These are phyloP conservation scores for Oxyria digyna DNA, from an alignment of 148 eudicot genomes.

Conservation along the genomic window DNA sequence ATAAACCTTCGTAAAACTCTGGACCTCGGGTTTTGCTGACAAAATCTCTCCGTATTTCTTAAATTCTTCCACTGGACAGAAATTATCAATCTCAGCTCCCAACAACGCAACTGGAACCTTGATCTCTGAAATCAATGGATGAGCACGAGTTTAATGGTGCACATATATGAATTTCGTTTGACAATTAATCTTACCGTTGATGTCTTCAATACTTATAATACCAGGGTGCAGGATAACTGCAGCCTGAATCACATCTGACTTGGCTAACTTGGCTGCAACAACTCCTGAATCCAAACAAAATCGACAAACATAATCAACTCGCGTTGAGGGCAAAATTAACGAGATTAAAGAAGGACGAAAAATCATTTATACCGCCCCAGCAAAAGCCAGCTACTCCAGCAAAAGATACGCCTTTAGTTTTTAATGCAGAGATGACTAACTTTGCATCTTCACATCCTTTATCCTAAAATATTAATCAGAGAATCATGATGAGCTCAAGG, in stretches of 20 bases:
- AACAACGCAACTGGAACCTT: slow-evolving; percentile 33
- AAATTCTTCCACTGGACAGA: slow-evolving; percentile 25
- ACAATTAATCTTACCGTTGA: slow-evolving; percentile 27
- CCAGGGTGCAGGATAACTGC: slow-evolving; percentile 41
- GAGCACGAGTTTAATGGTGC: not conserved
- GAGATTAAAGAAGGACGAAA: not conserved
- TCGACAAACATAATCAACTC: not conserved
- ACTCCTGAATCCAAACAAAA: slow-evolving; percentile 18
- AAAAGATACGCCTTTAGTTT: slow-evolving; percentile 24
- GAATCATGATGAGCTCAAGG: not conserved
- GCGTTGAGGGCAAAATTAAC: not conserved
- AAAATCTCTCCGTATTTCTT: slow-evolving; percentile 29
- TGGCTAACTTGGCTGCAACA: slow-evolving; percentile 28
- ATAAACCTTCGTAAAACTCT: slow-evolving; percentile 27
- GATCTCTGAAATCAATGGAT: slow-evolving; percentile 21
- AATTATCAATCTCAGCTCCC: slow-evolving; percentile 37
- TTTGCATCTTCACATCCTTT: slow-evolving; percentile 56
- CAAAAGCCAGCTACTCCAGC: slow-evolving; percentile 64
- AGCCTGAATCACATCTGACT: slow-evolving; percentile 29
- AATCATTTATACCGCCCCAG: slow-evolving; percentile 58
- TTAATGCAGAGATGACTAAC: slow-evolving; percentile 35
- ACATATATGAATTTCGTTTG: not conserved
- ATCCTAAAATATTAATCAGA: slow-evolving; percentile 25
- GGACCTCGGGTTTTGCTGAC: slow-evolving; percentile 31
- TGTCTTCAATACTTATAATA: slow-evolving; percentile 22